Percentiles rank a stretch among this genome's conserved stretches.
Conservation (phyloP, 1,139 yeast species). For the Yamadazyma dushanensis region DNA sequence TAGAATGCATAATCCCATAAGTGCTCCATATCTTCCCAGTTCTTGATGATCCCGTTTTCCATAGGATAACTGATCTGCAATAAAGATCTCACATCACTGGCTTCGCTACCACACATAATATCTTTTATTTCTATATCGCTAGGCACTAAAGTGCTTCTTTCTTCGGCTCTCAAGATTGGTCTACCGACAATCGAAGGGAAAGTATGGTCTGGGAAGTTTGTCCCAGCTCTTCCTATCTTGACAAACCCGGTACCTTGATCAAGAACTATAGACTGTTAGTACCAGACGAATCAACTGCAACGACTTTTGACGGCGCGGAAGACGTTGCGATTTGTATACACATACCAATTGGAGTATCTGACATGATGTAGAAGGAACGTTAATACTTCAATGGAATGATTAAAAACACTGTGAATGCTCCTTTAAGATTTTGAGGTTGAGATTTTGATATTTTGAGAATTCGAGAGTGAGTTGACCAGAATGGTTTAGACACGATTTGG, state of each 20-base stretch:
- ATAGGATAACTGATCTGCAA: constrained; percentile 93
- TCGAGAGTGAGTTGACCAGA: no score
- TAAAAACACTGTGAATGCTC: no score
- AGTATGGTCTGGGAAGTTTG: constrained; percentile 97
- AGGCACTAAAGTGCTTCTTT: constrained; percentile 57
- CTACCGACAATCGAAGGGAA: constrained; percentile 98
- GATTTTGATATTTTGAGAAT: no score
- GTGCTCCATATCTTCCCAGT: constrained; percentile 99
- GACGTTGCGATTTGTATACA: constrained; percentile 11
- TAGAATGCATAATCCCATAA: constrained; percentile 97
- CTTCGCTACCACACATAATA: constrained; percentile 97
- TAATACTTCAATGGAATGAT: constrained; percentile 3
- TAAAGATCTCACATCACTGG: constrained; percentile 85
- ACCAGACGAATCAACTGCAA: constrained; percentile 1
- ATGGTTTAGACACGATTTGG: background rate
- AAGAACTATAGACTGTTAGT: constrained; percentile 56
- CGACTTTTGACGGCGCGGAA: background rate
- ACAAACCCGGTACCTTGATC: constrained; percentile 99
- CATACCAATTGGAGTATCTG: constrained; percentile 60
- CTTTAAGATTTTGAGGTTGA: no score
- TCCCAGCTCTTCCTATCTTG: constrained; percentile 93
- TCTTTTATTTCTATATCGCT: constrained; percentile 76
- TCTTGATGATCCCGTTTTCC: constrained; percentile 97
- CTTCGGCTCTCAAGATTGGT: constrained; percentile 96
- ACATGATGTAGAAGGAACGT: constrained; percentile 22